A percentile compares a stretch with the other conserved stretches of the same genome.
Evolutionary conservation across 148 eudicot species (phyloP).

Genomic region (Heliosperma pusillum): DNA sequence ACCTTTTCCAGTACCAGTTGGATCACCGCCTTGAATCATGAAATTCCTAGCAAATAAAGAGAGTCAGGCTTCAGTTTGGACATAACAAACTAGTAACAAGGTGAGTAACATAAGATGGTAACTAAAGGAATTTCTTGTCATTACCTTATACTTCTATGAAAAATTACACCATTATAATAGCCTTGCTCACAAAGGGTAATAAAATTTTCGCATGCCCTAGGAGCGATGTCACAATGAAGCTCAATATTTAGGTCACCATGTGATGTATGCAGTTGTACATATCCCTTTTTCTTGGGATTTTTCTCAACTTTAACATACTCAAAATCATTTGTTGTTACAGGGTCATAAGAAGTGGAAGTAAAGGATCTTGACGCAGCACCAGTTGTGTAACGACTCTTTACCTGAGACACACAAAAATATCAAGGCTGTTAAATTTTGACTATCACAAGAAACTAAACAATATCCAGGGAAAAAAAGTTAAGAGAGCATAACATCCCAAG

Average conservation of each 20-base stretch:
- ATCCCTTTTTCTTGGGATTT: slow-evolving; percentile 95
- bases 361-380: slow-evolving; percentile 99
- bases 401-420: slow-evolving; percentile 38
- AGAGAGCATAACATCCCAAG: not conserved
- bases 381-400: slow-evolving; percentile 85
- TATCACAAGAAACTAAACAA: not conserved
- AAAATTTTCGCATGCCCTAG: slow-evolving; percentile 94
- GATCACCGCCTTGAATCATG: slow-evolving; percentile 99
- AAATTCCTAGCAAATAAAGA: slow-evolving; percentile 56
- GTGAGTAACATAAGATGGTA: not conserved
- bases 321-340: slow-evolving; percentile 80
- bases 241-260: slow-evolving; percentile 98
- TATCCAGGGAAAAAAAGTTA: not conserved
- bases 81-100: not conserved
- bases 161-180: slow-evolving; percentile 81
- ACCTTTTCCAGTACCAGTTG: slow-evolving; percentile 96
- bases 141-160: slow-evolving; percentile 90
- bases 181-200: slow-evolving; percentile 90
- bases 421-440: not conserved
- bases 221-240: slow-evolving; percentile 87
- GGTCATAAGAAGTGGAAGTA: slow-evolving; percentile 91
- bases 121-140: not conserved
- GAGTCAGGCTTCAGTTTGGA: slow-evolving; percentile 13
- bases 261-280: slow-evolving; percentile 82
- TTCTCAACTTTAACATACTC: slow-evolving; percentile 89